phyloP scores from a whole-genome alignment of 2,329 filamentous ascomycete genomes.

The Botrytis porri region DNA sequence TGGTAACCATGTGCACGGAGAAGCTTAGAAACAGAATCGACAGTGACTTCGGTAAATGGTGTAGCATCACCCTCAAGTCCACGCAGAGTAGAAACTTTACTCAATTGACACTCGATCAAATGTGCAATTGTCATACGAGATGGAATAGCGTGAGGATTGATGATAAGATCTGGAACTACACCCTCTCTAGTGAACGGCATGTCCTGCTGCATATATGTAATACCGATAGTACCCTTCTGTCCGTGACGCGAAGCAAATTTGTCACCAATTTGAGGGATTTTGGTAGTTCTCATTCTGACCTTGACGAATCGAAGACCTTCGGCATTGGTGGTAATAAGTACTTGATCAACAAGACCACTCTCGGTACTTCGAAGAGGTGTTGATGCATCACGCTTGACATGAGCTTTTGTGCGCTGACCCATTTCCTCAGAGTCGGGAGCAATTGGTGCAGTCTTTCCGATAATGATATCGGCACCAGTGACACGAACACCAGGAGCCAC shows the following conservation, averaged over 20 bases:
- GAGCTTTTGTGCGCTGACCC: slow-evolving; percentile 83
- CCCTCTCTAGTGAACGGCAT: slow-evolving; percentile 97
- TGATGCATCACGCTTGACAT: slow-evolving; percentile 92
- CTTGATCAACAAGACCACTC: slow-evolving; percentile 92
- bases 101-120: slow-evolving; percentile 97
- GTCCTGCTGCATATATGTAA: slow-evolving; percentile 95
- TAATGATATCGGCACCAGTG: slow-evolving; percentile 97
- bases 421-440: slow-evolving; percentile 90
- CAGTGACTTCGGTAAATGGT: slow-evolving; percentile 95
- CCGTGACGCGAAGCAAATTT: slow-evolving; percentile 99
- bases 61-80: slow-evolving; percentile 97
- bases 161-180: slow-evolving; percentile 91
- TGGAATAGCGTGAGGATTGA: slow-evolving; percentile 98
- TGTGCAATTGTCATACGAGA: slow-evolving; percentile 99
- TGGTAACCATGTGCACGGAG: slow-evolving; percentile 91
- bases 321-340: slow-evolving; percentile 89
- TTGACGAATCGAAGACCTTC: slow-evolving; percentile 96
- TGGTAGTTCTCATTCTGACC: slow-evolving; percentile 94
- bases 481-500: slow-evolving; percentile 92
- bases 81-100: slow-evolving; percentile 89
- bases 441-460: slow-evolving; percentile 96
- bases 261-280: slow-evolving; percentile 97
- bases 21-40: slow-evolving; percentile 85
- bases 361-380: slow-evolving; percentile 93
- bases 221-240: slow-evolving; percentile 98